Percentiles rank a stretch among this genome's conserved stretches.
These are phyloP conservation scores for Mortierella sp. DNA, from an alignment of 371 early-diverging fungal genomes.

Conservation along the genomic window DNA sequence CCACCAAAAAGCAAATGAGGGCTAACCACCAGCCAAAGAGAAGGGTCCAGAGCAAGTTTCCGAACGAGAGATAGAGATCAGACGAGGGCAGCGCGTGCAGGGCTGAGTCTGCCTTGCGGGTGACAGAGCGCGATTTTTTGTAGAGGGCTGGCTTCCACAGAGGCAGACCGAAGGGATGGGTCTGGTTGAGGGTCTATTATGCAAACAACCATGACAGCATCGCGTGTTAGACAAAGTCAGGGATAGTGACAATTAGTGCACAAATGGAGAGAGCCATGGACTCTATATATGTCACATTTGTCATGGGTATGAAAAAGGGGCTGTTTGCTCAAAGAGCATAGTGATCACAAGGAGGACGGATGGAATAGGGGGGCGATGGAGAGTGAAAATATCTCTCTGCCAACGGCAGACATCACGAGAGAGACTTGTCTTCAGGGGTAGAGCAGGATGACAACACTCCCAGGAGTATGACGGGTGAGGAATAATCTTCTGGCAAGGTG, in stretches of 20 bases:
- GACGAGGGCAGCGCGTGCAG: constrained; percentile 82
- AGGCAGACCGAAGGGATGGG: constrained; percentile 93
- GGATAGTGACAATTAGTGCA: too few species aligned
- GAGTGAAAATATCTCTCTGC: neutral
- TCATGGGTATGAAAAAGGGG: neutral
- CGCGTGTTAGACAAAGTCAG: constrained; percentile 1
- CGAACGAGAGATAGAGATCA: constrained; percentile 75
- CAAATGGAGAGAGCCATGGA: too few species aligned
- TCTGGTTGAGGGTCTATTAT: constrained; percentile 76
- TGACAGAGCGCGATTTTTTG: constrained; percentile 91
- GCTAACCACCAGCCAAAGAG: constrained; percentile 93
- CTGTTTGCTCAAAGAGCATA: neutral
- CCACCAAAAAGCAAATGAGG: constrained; percentile 65
- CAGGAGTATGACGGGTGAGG: neutral
- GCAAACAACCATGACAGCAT: too few species aligned
- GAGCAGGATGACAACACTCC: neutral
- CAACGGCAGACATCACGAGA: constrained; percentile 7
- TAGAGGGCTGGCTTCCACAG: constrained; percentile 98
- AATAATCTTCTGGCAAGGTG: too few species aligned
- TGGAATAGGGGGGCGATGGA: neutral
- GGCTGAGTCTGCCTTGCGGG: constrained; percentile 79
- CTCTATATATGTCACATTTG: neutral
- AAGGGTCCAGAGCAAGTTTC: constrained; percentile 89
- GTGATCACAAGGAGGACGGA: neutral
- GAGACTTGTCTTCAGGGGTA: too few species aligned